Evolutionary conservation across 2,329 filamentous ascomycete species (phyloP), one percentile per base, ranked within the genome.

Genomic region (Bretziella fagacearum): DNA sequence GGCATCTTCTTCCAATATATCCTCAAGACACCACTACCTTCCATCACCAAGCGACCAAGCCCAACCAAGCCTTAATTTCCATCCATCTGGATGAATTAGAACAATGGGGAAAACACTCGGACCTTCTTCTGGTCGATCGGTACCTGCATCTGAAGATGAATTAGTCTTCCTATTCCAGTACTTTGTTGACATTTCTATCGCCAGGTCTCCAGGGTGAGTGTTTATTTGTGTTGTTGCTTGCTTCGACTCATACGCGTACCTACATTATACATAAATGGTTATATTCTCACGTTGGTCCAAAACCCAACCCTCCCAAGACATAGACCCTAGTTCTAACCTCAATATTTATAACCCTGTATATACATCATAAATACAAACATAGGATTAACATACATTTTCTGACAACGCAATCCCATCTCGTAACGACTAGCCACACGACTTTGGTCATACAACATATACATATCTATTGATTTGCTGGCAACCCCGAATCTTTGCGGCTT

Each of bases 131-230:
- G 10, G 35, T 11, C 23, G 22, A 40, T 25, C 18, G 13, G 44
- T 46, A 46, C 44, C 44, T 46, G 35, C 35, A 46, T 46, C 11
- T 29, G 17, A 18, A 20, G 7, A 20, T 23, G 35, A 39, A 22
- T 39, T 39, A 39, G 35, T 39, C 35, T 39, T 39, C 35, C 35
- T 39, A 22, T 20, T 39, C 35, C 18, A 23, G 35, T 39, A 39
- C 35, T 39, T 39, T 39, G 35, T 39, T 39, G 35, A 39, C 18
- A 39, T 39, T 39, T 39, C 17, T 20, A 36, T 25, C 30, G 23
- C 4, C 13, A 39, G 5, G 30, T 35, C 7, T n/a, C 35, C 44
- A 36, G 36, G 44, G 35, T 23, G 27, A 46, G 18, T n/a, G 11
- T 8, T n/a, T 29, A n/a, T 33, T 6, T 17, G 35, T 32, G 23